Conservation (phyloP, 805 yeast species). For the Nakazawaea peltata region DNA sequence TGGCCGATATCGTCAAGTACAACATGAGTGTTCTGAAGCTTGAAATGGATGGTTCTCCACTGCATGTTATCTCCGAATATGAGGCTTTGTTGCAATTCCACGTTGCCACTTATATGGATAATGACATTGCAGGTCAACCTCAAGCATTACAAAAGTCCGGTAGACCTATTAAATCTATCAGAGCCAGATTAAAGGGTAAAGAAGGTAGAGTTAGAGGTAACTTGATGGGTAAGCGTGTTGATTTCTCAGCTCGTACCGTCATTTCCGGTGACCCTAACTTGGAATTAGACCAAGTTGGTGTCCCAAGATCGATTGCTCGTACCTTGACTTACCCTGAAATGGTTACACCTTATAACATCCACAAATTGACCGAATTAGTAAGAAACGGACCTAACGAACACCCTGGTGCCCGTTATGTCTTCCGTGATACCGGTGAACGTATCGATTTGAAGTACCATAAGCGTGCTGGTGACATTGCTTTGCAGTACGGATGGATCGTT, state of each 20-base stretch:
- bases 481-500: slow-evolving; percentile 98
- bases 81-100: slow-evolving; percentile 94
- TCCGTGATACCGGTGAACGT: slow-evolving; percentile 98
- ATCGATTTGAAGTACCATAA: slow-evolving; percentile 95
- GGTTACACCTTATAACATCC: slow-evolving; percentile 96
- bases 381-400: slow-evolving; percentile 99
- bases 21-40: slow-evolving; percentile 94
- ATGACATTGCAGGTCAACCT: slow-evolving; percentile 99
- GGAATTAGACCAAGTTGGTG: slow-evolving; percentile 98
- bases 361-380: slow-evolving; percentile 83
- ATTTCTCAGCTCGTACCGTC: slow-evolving; percentile 97
- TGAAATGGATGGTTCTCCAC: slow-evolving; percentile 98
- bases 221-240: slow-evolving; percentile 99
- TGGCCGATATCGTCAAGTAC: slow-evolving; percentile 95
- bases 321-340: slow-evolving; percentile 95
- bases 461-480: slow-evolving; percentile 95
- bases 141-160: slow-evolving; percentile 98
- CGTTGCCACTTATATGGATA: slow-evolving; percentile 99
- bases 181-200: slow-evolving; percentile 99
- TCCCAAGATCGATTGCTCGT: slow-evolving; percentile 92
- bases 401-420: slow-evolving; percentile 98
- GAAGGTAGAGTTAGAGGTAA: slow-evolving; percentile 99
- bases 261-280: slow-evolving; percentile 98
- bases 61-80: slow-evolving; percentile 94
- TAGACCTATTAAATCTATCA: slow-evolving; percentile 94